phyloP scores from a whole-genome alignment of 2,329 filamentous ascomycete genomes.

The Aspergillus sp. region DNA sequence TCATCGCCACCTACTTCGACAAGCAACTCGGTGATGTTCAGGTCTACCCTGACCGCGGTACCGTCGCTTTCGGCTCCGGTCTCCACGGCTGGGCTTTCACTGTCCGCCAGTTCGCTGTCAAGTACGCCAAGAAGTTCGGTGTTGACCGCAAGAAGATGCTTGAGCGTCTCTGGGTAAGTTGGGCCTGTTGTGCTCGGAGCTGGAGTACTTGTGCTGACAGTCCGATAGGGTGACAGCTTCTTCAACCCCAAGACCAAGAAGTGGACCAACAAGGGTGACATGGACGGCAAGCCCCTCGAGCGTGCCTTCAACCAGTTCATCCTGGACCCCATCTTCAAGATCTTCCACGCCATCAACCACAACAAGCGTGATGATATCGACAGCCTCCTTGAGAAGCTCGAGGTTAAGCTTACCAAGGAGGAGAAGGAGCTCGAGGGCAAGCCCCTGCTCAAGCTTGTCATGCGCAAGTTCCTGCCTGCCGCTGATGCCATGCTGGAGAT shows the following conservation, averaged over 20 bases:
- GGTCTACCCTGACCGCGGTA: slow-evolving; percentile 96
- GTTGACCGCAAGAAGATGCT: slow-evolving; percentile 99
- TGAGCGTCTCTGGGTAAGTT: slow-evolving; percentile 91
- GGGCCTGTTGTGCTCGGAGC: slow-evolving; percentile 10
- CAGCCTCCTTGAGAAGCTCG: slow-evolving; percentile 80
- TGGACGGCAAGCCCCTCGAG: slow-evolving; percentile 84
- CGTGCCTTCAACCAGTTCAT: slow-evolving; percentile 99
- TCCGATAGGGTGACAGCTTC: slow-evolving; percentile 75
- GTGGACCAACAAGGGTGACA: slow-evolving; percentile 81
- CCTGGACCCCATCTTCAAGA: slow-evolving; percentile 98
- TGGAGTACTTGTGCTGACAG: not conserved
- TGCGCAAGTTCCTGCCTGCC: slow-evolving; percentile 97
- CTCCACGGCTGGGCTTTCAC: slow-evolving; percentile 99
- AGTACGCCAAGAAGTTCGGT: slow-evolving; percentile 99
- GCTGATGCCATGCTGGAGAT: slow-evolving; percentile 98
- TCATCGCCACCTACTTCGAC: slow-evolving; percentile 98
- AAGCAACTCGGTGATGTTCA: slow-evolving; percentile 94
- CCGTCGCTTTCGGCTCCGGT: slow-evolving; percentile 97
- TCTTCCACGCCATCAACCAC: slow-evolving; percentile 95
- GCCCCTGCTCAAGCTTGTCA: slow-evolving; percentile 92
- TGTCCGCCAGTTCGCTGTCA: slow-evolving; percentile 88
- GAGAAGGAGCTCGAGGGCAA: slow-evolving; percentile 96
- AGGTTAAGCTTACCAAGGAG: slow-evolving; percentile 78
- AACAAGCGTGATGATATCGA: slow-evolving; percentile 91
- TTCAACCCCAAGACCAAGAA: slow-evolving; percentile 99